Base-by-base conservation (phyloP, 148 eudicot genomes). In the Fagopyrum esculentum region DNA sequence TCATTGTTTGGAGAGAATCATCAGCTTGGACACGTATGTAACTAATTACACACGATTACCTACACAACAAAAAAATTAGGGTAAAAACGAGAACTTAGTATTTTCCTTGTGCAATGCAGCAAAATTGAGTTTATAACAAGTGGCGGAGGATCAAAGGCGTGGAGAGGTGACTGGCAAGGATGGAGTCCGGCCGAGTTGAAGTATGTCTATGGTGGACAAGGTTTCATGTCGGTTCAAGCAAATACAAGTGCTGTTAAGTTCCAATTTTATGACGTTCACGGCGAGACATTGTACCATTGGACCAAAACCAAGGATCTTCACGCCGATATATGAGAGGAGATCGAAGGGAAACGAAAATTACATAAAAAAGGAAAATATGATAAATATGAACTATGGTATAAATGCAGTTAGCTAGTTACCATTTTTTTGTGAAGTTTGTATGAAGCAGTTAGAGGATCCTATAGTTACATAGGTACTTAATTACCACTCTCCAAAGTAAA, bases 111-210 rank as follows among this genome's bases (percentile, higher is more conserved):
- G 16, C 4, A 29, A 12, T 64, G 46, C 17, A 64, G 70, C 5
- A 64, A 64, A n/a, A 64, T 45, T 12, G 70, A 91, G 19, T 94
- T 86, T 71, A 59, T 94, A 40, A 91, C 97, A 0, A 91, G 96
- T 57, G 98, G 98, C 3, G 97, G 88, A 12, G 70, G 98, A 8
- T 94, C 98, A 11, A 90, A 94, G 71, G 91, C 98, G 12, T 94
- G 98, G 98, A 86, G 85, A 51, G 97, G 95, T 1, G 87, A 85
- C 29, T 44, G 77, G 13, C 80, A 76, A 15, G 19, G 43, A 40
- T 77, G 84, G 87, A 78, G 86, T 29, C 83, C 83, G 0, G 57
- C 71, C 1, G 89, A 82, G 59, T 17, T 90, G 77, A 87, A 88
- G 77, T 82, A 91, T 40, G 84, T 84, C 73, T 83, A 94, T 55